Base-by-base conservation (phyloP, 2,329 filamentous ascomycete genomes). In the Colletotrichum sp. region DNA sequence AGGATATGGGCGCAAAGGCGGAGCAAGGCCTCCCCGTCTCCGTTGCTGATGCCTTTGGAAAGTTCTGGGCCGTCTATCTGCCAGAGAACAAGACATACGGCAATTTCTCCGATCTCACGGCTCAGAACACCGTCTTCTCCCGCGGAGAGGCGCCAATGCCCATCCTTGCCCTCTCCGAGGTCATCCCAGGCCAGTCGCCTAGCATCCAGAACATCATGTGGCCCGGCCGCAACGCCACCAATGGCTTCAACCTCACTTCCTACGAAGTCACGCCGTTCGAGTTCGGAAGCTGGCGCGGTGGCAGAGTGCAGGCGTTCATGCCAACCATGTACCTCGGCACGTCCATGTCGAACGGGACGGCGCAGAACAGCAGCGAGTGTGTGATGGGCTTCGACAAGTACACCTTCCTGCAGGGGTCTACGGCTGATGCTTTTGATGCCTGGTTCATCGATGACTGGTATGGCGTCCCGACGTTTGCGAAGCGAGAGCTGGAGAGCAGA, bases 231-330 rank as follows among this genome's bases (percentile, higher is more conserved):
- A 81, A 82, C 64, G 63, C 28, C 4, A 81, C 81, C 2, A 77
- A 80, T 0, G 77, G 77, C 16, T 82, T 82, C 75, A 82, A 82
- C 26, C 55, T 81, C 4, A 82, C 83, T 0, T 78, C 81, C 3
- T 84, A 82, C 62, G 82, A 84, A 61, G 77, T 83, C 1, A 83
- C 78, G 0, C 81, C 82, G 0, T 84, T 81, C 52, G 82, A 84
- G 62, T 82, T 83, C 26, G 82, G 82, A 9, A 80, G 79, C 30
- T 84, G 82, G 82, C 62, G 71, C 4, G 82, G 82, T 2, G 79
- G 80, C 0, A 71, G 81, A 3, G 76, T 81, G 1, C 80, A 82
- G 26, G 80, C 78, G 0, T 84, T 84, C 30, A 80, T 81, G 24
- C 73, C 81, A 0, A 82, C 79, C 0, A 66, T 78, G 34, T 82